These are phyloP conservation scores for Prunus kanzakura DNA, from an alignment of 306 rosid genomes.

Conservation along the genomic window DNA sequence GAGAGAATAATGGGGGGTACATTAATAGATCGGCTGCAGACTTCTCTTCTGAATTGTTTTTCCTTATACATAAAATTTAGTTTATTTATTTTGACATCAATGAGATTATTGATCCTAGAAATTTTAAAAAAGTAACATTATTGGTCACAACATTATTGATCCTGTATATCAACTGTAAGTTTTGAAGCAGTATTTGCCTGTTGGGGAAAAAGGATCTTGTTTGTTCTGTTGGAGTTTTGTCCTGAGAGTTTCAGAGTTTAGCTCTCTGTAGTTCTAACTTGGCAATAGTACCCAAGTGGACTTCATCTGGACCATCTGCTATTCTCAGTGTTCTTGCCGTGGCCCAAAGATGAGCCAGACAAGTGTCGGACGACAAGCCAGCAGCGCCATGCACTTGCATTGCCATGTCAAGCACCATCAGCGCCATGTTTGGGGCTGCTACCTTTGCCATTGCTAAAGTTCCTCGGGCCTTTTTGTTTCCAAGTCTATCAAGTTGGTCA, in stretches of 20 bases:
- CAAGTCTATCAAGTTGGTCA: slow-evolving; percentile 83
- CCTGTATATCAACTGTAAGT: background rate
- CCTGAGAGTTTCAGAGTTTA: slow-evolving; percentile 48
- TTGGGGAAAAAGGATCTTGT: background rate
- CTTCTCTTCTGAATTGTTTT: background rate
- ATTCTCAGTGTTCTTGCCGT: slow-evolving; percentile 82
- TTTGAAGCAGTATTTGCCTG: background rate
- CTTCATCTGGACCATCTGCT: slow-evolving; percentile 99
- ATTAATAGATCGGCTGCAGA: background rate
- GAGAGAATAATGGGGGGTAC: background rate
- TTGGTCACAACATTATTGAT: background rate
- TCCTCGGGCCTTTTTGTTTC: slow-evolving; percentile 85
- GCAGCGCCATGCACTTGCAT: slow-evolving; percentile 96
- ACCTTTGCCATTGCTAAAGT: slow-evolving; percentile 96
- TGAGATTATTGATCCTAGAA: background rate
- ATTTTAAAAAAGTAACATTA: background rate
- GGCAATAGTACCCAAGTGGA: slow-evolving; percentile 92
- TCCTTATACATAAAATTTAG: background rate
- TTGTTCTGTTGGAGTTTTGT: background rate
- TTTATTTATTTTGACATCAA: background rate
- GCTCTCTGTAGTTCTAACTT: slow-evolving; percentile 77
- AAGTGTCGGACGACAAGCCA: slow-evolving; percentile 82
- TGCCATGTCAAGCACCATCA: slow-evolving; percentile 87
- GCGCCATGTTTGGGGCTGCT: slow-evolving; percentile 88
- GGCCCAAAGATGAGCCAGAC: slow-evolving; percentile 94